A percentile compares a stretch with the other conserved stretches of the same genome.
phyloP scores from a whole-genome alignment of 164 flowering plant species.

The Annona cherimola region DNA sequence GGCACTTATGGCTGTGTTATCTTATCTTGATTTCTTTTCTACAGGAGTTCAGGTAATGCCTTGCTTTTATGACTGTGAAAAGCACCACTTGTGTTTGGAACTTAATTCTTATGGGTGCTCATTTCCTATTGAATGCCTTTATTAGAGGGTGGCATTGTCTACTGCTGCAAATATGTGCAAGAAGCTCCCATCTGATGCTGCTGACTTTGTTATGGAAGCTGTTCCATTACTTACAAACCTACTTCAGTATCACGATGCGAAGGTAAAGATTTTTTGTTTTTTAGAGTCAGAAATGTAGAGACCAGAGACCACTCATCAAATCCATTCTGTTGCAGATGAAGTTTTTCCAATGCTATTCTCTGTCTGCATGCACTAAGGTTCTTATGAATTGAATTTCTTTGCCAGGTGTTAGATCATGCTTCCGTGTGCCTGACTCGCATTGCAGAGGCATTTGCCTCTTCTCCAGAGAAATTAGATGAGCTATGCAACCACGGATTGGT shows the following conservation, averaged over 20 bases:
- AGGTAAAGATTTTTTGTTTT: conserved; percentile 34
- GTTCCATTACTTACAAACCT: conserved; percentile 92
- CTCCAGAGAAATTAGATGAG: conserved; percentile 86
- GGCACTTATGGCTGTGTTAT: conserved; percentile 98
- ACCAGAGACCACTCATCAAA: not conserved
- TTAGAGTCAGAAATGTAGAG: not conserved
- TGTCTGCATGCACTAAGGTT: not conserved
- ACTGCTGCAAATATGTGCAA: conserved; percentile 99
- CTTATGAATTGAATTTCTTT: not conserved
- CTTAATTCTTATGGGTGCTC: not conserved
- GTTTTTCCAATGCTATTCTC: not conserved
- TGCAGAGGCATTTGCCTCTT: conserved; percentile 90
- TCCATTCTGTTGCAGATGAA: not conserved
- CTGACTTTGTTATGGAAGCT: conserved; percentile 99
- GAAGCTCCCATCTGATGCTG: conserved; percentile 98
- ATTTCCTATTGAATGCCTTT: not conserved
- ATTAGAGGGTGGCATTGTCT: conserved; percentile 89
- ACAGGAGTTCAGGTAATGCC: conserved; percentile 92
- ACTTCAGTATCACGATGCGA: conserved; percentile 94
- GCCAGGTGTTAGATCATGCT: conserved; percentile 93
- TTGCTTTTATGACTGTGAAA: not conserved
- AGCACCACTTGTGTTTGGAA: not conserved
- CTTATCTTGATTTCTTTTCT: conserved; percentile 95
- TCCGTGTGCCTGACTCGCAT: conserved; percentile 95
- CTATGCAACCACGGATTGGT: conserved; percentile 95